Base-by-base conservation (phyloP, 345 rosid species). In the Salix dunnii region DNA sequence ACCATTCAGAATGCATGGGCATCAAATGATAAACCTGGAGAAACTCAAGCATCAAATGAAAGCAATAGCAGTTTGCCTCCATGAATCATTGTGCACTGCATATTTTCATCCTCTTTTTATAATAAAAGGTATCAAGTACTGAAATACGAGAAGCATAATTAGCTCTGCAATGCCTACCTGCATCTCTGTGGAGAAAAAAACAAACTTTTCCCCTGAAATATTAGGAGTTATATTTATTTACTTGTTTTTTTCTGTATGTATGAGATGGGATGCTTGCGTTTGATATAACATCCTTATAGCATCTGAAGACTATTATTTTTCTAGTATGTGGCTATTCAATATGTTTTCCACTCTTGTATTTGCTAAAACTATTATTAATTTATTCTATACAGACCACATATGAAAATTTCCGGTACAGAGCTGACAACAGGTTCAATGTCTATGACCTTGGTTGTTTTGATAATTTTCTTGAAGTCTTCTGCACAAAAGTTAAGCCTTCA, bases 351-450 rank as follows among this genome's bases (percentile, higher is more conserved):
- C 60, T 53, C 60, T 23, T 67, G 51, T 74, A 1, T 10, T 20
- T 1, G 38, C 55, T 33, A 36, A 68, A 67, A 82, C 76, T 79
- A 53, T 48, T 58, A 18, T 30, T 33, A n/a, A 28, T 74, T 70
- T 66, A n/a, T 82, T 61, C 73, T 71, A 75, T 87, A 67, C 93
- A 94, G 97, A 96, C 98, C n/a, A 96, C 97, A 16, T 91, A 93
- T 79, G 99, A 96, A 83, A 93, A 96, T 78, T 91, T 93, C 81
- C 94, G 97, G 77, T 89, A 88, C 84, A 86, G 93, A 87, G 83
- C 98, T 64, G 96, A 91, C 83, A 89, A 76, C 76, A 87, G 92
- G 87, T 49, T 81, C 77, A 92, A 90, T 77, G 88, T 86, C 27
- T 91, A 86, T 77, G 78, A 90, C 75, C 84, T 78, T 63, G 96